Evolutionary conservation across 352 stramenopile species (phyloP).

Genomic region (Phytophthora syringae): DNA sequence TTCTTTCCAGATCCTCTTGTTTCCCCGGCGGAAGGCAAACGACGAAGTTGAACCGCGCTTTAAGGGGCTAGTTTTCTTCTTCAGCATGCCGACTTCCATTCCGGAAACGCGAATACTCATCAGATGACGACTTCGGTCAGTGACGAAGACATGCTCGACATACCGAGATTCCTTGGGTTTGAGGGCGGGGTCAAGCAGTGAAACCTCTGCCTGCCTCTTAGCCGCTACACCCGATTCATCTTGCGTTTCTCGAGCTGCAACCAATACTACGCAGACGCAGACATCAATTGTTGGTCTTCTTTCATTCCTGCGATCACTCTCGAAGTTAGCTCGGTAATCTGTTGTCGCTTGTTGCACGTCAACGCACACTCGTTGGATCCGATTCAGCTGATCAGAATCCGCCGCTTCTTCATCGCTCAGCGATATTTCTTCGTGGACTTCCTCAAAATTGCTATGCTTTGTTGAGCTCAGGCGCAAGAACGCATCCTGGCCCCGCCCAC

Average conservation of each 20-base stretch:
- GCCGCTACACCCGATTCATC: slow-evolving; percentile 24
- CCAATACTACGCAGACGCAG: slow-evolving; percentile 55
- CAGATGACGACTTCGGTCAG: slow-evolving; percentile 50
- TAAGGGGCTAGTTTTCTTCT: slow-evolving; percentile 21
- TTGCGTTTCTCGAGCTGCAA: slow-evolving; percentile 38
- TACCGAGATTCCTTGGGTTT: slow-evolving; percentile 41
- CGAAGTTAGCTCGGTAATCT: slow-evolving; percentile 32
- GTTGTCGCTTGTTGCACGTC: slow-evolving; percentile 35
- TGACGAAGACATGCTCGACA: slow-evolving; percentile 65
- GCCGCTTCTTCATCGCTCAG: slow-evolving; percentile 3
- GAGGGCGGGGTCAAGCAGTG: slow-evolving; percentile 32
- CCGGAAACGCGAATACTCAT: slow-evolving; percentile 63
- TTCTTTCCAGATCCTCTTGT: slow-evolving; percentile 58
- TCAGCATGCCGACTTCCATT: slow-evolving; percentile 34
- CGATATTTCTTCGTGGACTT: slow-evolving; percentile 18
- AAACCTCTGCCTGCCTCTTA: slow-evolving; percentile 28
- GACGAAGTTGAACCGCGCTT: slow-evolving; percentile 23
- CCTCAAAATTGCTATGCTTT: slow-evolving; percentile 61
- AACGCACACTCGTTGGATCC: slow-evolving; percentile 21
- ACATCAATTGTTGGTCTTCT: slow-evolving; percentile 45
- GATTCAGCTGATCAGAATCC: neutral
- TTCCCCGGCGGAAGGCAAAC: slow-evolving; percentile 56
- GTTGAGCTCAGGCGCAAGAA: slow-evolving; percentile 70
- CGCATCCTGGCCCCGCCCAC: slow-evolving; percentile 36
- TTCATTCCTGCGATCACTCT: slow-evolving; percentile 36